Evolutionary conservation across 768 basidiomycete genomes (phyloP), one percentile per base, ranked within the genome.

Genomic region (Pleurotus tuoliensis): DNA sequence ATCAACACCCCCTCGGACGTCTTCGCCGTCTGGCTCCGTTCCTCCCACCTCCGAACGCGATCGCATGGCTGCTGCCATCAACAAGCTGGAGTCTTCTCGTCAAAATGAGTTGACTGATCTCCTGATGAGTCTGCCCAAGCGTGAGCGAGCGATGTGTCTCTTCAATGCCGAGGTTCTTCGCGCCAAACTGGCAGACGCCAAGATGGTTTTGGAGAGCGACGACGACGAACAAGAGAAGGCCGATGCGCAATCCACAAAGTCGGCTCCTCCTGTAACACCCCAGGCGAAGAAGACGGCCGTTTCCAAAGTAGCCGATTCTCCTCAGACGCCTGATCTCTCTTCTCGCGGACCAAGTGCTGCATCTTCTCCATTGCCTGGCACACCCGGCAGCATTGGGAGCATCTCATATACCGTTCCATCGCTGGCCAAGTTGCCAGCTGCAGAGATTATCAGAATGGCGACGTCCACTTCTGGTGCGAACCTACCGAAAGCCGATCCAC

Each of bases 111-210:
- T 95, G 45, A 84, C 87, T 0, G 90, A 88, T 20, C 75, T 96
- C 50, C 71, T 95, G 37, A 90, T 94, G 87, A 87, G 85, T 62
- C 77, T 96, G 15, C 86, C 90, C 1, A 95, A 94, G 71, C 83
- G 89, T 58, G 94, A 96, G 61, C 83, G 93, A 12, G 92, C 92
- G 0, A 81, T 95, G 83, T 94, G 93, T 71, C 75, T 95, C 40
- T 96, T 96, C 78, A 95, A 93, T 61, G 76, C 78, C 11, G 92
- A 94, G 62, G 80, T 92, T 25, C 76, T 95, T 22, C 79, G 84
- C 50, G 77, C 74, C 18, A 95, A 95, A 73, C 74, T 95, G 16
- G 80, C 80, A 1, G 92, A 94, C 61, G 94, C 94, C 13, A 90
- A 87, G 73, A 74, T 81, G 63, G 88, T 96, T 18, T 69, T 96